Conservation (phyloP, 805 yeast species). For the Wickerhamomyces chaumierensis region DNA sequence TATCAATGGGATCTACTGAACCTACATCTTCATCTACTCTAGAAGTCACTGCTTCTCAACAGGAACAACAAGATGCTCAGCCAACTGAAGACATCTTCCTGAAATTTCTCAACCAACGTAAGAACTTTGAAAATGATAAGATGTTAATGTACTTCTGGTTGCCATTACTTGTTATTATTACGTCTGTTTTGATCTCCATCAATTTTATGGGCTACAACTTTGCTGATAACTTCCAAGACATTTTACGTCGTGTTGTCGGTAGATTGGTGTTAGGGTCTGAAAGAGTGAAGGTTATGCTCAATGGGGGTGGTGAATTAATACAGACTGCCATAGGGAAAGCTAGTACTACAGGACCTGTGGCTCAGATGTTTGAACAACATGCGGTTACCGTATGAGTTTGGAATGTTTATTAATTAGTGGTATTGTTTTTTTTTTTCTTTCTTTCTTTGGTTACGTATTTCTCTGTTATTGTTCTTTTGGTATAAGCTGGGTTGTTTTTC, state of each 20-base stretch:
- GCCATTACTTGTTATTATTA: conserved; percentile 54
- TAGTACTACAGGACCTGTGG: neutral
- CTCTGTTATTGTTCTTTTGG: too few relatives aligned
- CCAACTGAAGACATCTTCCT: conserved; percentile 23
- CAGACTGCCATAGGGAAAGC: conserved; percentile 15
- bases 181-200: conserved; percentile 32
- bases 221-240: conserved; percentile 25
- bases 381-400: too few relatives aligned
- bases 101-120: conserved; percentile 30
- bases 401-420: too few relatives aligned
- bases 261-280: conserved; percentile 41
- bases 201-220: conserved; percentile 23
- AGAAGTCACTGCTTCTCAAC: conserved; percentile 2
- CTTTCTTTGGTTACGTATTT: too few relatives aligned
- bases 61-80: conserved; percentile 3
- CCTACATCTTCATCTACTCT: conserved; percentile 1
- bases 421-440: too few relatives aligned
- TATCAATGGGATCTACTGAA: conserved; percentile 2
- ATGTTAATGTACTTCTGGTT: conserved; percentile 88
- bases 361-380: neutral
- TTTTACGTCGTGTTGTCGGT: conserved; percentile 32
- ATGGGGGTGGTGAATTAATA: conserved; percentile 28
- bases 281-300: conserved; percentile 32
- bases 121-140: conserved; percentile 54
- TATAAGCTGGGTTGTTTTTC: too few relatives aligned